Conservation (phyloP, 2,329 filamentous ascomycete species). For the Cyphellophora europaea region DNA sequence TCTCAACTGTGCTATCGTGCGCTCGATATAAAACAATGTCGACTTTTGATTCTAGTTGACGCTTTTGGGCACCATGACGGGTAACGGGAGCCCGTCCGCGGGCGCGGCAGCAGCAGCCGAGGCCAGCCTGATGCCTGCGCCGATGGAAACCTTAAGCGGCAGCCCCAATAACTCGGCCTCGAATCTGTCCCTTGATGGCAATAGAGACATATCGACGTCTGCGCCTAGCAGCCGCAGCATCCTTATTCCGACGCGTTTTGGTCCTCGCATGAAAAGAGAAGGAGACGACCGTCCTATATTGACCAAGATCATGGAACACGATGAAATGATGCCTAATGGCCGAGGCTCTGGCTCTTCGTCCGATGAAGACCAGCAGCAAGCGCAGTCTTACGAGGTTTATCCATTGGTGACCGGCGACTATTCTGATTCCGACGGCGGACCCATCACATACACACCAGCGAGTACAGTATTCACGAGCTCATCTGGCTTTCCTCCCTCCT, state of each 20-base stretch:
- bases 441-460: slow-evolving; percentile 24
- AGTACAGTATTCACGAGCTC: slow-evolving; percentile 22
- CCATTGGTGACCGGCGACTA: slow-evolving; percentile 23
- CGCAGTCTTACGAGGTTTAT: slow-evolving; percentile 24
- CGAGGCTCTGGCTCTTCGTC: slow-evolving; percentile 29
- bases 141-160: no score
- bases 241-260: not conserved
- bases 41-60: no score
- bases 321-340: slow-evolving; percentile 30
- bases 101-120: no score
- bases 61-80: no score
- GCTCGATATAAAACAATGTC: no score
- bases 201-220: no score
- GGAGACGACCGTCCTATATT: not conserved
- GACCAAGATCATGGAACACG: slow-evolving; percentile 30
- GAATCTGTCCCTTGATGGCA: no score
- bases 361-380: slow-evolving; percentile 29
- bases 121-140: no score
- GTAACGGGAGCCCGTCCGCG: no score
- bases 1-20: no score
- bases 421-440: slow-evolving; percentile 20
- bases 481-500: slow-evolving; percentile 19
- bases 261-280: not conserved
- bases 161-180: no score
- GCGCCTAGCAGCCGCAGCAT: no score